These are phyloP conservation scores for Corynespora cassiicola DNA, from an alignment of 2,329 filamentous ascomycete genomes.

Conservation along the genomic window DNA sequence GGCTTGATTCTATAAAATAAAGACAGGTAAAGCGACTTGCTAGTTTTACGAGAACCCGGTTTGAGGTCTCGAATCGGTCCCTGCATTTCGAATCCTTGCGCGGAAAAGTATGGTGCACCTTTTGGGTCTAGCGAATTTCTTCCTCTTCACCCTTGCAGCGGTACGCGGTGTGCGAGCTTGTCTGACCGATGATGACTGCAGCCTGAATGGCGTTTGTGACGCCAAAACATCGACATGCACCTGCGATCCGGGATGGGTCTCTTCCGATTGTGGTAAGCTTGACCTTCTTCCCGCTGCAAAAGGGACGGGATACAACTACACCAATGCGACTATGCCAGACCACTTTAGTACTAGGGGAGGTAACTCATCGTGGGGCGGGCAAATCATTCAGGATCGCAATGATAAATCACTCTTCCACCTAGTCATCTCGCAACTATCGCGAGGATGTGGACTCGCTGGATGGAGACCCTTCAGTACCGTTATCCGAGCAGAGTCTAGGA, in stretches of 20 bases:
- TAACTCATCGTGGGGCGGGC: slow-evolving; percentile 58
- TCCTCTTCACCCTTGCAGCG: neutral
- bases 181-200: slow-evolving; percentile 45
- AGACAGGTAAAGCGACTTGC: too few species aligned
- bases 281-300: slow-evolving; percentile 52
- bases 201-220: slow-evolving; percentile 48
- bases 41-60: too few species aligned
- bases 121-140: too few species aligned
- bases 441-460: slow-evolving; percentile 55
- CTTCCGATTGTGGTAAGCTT: slow-evolving; percentile 52
- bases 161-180: slow-evolving; percentile 22
- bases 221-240: slow-evolving; percentile 15
- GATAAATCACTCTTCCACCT: slow-evolving; percentile 53
- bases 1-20: too few species aligned
- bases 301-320: slow-evolving; percentile 56
- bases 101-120: too few species aligned
- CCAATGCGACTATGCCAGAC: slow-evolving; percentile 23
- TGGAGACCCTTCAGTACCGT: slow-evolving; percentile 57
- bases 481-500: slow-evolving; percentile 53
- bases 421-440: slow-evolving; percentile 53
- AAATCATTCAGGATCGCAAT: slow-evolving; percentile 52
- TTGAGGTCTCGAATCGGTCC: too few species aligned
- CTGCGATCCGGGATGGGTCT: slow-evolving; percentile 54
- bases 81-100: too few species aligned
- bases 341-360: slow-evolving; percentile 27